Evolutionary conservation across 2,329 filamentous ascomycete genomes (phyloP).

Genomic region (Mycosphaerella arachidis): DNA sequence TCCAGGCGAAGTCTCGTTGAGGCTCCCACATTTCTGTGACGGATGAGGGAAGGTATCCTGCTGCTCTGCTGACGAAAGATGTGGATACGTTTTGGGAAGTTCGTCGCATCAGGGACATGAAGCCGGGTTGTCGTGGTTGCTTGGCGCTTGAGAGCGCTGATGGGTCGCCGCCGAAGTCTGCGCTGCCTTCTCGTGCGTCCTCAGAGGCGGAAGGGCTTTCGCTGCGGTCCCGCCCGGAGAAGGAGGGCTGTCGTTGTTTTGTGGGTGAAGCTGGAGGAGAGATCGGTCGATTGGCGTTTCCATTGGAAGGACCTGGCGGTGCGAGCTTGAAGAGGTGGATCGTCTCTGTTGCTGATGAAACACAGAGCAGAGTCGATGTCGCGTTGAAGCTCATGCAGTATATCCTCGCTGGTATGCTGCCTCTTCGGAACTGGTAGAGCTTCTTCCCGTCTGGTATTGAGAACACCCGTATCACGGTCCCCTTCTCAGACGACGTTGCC

Average conservation of each 20-base stretch:
- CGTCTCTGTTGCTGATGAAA: constrained; percentile 93
- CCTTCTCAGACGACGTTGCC: constrained; percentile 93
- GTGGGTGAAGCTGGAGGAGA: constrained; percentile 29
- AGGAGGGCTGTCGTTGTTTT: constrained; percentile 13
- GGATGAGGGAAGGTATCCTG: constrained; percentile 85
- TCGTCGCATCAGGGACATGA: constrained; percentile 85
- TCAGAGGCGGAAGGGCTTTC: constrained; percentile 34
- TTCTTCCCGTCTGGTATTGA: constrained; percentile 87
- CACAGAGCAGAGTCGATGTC: constrained; percentile 84
- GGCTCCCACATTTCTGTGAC: constrained; percentile 99
- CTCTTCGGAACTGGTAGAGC: constrained; percentile 90
- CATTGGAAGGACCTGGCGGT: constrained; percentile 36
- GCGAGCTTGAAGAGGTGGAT: constrained; percentile 89
- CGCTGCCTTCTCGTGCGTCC: constrained; percentile 38
- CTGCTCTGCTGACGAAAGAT: constrained; percentile 80
- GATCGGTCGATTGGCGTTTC: constrained; percentile 16
- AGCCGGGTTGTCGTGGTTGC: constrained; percentile 60
- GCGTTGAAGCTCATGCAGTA: constrained; percentile 99
- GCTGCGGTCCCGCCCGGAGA: constrained; percentile 35
- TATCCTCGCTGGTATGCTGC: constrained; percentile 91
- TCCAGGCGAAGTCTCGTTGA: constrained; percentile 88
- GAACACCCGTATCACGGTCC: constrained; percentile 95
- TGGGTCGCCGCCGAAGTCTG: constrained; percentile 28
- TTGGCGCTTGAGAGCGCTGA: constrained; percentile 28
- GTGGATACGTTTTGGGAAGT: constrained; percentile 92